Evolutionary conservation across 345 rosid species (phyloP).

Genomic region (Zanthoxylum bungeanum): DNA sequence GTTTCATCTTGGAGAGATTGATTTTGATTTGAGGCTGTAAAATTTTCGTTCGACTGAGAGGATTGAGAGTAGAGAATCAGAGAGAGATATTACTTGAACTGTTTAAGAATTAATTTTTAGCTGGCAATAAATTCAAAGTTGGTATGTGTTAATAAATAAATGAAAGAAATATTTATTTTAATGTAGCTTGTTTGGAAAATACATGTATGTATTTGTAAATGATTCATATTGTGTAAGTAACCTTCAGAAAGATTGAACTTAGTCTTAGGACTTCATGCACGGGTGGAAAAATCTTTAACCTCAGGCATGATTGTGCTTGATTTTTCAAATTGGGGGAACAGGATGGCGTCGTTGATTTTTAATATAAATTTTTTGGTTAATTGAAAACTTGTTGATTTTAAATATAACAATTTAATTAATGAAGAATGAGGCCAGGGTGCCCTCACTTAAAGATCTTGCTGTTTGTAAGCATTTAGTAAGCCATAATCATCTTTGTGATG

Average conservation of each 20-base stretch:
- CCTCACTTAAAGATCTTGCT: background rate
- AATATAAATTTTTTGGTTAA: too few relatives aligned
- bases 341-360: background rate
- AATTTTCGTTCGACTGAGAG: background rate
- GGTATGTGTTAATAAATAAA: background rate
- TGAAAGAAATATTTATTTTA: background rate
- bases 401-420: background rate
- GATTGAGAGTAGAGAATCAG: background rate
- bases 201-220: background rate
- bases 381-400: background rate
- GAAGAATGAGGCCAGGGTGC: background rate
- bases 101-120: conserved; percentile 3
- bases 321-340: background rate
- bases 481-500: background rate
- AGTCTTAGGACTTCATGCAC: background rate
- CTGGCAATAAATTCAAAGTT: conserved; percentile 1
- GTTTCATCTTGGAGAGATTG: conserved; percentile 4
- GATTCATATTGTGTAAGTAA: background rate
- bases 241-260: background rate
- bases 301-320: background rate
- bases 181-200: background rate
- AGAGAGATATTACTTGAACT: background rate
- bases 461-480: background rate
- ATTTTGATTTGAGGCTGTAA: background rate
- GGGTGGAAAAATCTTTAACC: background rate